These are phyloP conservation scores for Arthrobotrys iridis DNA, from an alignment of 2,329 filamentous ascomycete genomes.

Conservation along the genomic window DNA sequence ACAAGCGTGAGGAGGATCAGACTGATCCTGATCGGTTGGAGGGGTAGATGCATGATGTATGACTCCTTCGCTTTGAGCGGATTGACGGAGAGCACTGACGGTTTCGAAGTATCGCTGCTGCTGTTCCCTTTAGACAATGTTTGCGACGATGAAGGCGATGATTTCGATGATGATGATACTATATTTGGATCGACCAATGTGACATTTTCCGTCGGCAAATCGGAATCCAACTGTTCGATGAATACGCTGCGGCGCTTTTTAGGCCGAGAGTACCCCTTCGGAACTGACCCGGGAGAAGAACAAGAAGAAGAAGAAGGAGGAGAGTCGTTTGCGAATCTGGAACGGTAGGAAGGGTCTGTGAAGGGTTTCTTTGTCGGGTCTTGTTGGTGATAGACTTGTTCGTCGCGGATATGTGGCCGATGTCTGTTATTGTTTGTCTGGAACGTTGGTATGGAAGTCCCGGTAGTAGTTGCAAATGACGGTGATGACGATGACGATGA, in stretches of 20 bases:
- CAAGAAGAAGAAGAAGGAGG: too few relatives aligned
- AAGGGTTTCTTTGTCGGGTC: slow-evolving; percentile 35
- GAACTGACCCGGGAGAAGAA: slow-evolving; percentile 18
- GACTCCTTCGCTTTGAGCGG: slow-evolving; percentile 41
- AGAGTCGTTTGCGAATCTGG: slow-evolving; percentile 20
- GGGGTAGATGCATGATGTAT: slow-evolving; percentile 46
- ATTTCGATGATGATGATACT: background rate
- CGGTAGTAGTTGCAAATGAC: background rate
- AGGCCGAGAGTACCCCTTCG: slow-evolving; percentile 10
- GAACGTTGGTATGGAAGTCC: background rate
- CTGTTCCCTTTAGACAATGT: background rate
- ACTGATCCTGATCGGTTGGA: slow-evolving; percentile 36
- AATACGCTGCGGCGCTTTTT: slow-evolving; percentile 43
- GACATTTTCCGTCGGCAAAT: slow-evolving; percentile 1
- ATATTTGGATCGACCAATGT: background rate
- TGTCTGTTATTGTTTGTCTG: slow-evolving; percentile 33
- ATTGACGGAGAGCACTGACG: slow-evolving; percentile 17
- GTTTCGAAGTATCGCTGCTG: background rate
- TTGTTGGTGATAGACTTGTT: background rate
- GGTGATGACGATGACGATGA: background rate
- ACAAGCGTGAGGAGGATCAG: slow-evolving; percentile 39
- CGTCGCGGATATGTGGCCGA: background rate
- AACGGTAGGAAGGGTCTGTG: slow-evolving; percentile 43
- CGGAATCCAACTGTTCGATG: slow-evolving; percentile 35
- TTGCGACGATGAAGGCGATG: background rate